Evolutionary conservation across 2,329 filamentous ascomycete species (phyloP).

Genomic region (Verticillium zaregamsianum): DNA sequence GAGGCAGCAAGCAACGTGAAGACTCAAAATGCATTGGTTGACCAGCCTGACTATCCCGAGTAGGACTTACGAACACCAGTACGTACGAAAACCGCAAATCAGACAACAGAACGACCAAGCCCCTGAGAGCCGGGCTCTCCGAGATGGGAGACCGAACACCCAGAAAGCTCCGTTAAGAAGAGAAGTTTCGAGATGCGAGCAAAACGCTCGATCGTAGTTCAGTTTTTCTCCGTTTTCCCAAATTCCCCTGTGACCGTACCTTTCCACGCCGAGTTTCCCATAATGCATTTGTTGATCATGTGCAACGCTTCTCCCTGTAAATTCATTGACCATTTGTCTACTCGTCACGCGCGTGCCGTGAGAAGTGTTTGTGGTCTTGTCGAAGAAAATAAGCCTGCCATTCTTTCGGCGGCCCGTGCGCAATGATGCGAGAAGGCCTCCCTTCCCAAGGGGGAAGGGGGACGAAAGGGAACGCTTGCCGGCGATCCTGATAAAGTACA

Average conservation of each 20-base stretch:
- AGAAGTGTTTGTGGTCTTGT: neutral
- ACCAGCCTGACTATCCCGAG: constrained; percentile 10
- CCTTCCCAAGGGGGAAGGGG: neutral
- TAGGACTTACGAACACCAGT: constrained; percentile 5
- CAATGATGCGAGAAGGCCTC: constrained; percentile 11
- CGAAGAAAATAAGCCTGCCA: constrained; percentile 8
- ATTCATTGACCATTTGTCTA: constrained; percentile 4
- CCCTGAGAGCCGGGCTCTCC: neutral
- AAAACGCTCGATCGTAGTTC: neutral
- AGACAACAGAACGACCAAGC: constrained; percentile 4
- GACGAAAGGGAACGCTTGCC: constrained; percentile 12
- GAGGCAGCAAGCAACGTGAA: neutral
- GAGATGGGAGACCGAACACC: neutral
- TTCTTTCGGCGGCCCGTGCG: constrained; percentile 8
- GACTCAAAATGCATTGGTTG: constrained; percentile 3
- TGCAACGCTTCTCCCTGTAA: constrained; percentile 10
- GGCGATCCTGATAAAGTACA: constrained; percentile 30
- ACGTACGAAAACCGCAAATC: constrained; percentile 11
- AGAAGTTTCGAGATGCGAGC: constrained; percentile 9
- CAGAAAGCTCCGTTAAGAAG: neutral
- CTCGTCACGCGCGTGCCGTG: constrained; percentile 11
- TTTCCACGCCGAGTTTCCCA: constrained; percentile 7
- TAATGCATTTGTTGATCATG: constrained; percentile 12
- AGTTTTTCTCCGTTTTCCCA: neutral
- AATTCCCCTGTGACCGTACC: neutral